These are phyloP conservation scores for Phlebopus sp. DNA, from an alignment of 1,284 basidiomycete genomes.

Conservation along the genomic window DNA sequence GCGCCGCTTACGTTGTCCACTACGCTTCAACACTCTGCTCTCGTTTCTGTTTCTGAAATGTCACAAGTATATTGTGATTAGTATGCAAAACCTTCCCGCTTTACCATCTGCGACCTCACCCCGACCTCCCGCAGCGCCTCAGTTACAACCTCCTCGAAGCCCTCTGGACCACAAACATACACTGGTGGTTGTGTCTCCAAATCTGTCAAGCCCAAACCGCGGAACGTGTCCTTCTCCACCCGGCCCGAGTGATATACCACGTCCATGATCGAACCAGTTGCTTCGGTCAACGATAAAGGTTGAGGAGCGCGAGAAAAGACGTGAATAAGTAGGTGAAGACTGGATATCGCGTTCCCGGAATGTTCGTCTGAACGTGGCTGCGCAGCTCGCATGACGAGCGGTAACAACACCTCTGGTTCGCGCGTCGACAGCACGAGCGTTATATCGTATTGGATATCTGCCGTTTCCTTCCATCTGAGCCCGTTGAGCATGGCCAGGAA, in stretches of 20 bases:
- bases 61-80: too few species aligned
- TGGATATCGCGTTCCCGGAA: not conserved
- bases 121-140: slow-evolving; percentile 16
- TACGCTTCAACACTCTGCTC: too few species aligned
- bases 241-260: slow-evolving; percentile 17
- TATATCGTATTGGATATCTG: slow-evolving; percentile 12
- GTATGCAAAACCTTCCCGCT: slow-evolving; percentile 22
- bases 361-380: not conserved
- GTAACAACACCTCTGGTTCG: slow-evolving; percentile 23
- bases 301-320: slow-evolving; percentile 18
- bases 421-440: slow-evolving; percentile 23
- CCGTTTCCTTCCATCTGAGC: slow-evolving; percentile 1
- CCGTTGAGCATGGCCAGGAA: slow-evolving; percentile 29
- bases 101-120: slow-evolving; percentile 13
- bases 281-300: not conserved
- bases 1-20: too few species aligned
- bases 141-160: slow-evolving; percentile 21
- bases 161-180: slow-evolving; percentile 26
- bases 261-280: slow-evolving; percentile 3
- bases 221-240: slow-evolving; percentile 10
- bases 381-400: slow-evolving; percentile 17
- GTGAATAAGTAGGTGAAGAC: slow-evolving; percentile 17
- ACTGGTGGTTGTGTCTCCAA: slow-evolving; percentile 2
- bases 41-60: too few species aligned
- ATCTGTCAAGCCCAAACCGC: slow-evolving; percentile 6